Evolutionary conservation across 2,329 filamentous ascomycete species (phyloP), one percentile per base, ranked within the genome.

Genomic region (Epichloe typhina): DNA sequence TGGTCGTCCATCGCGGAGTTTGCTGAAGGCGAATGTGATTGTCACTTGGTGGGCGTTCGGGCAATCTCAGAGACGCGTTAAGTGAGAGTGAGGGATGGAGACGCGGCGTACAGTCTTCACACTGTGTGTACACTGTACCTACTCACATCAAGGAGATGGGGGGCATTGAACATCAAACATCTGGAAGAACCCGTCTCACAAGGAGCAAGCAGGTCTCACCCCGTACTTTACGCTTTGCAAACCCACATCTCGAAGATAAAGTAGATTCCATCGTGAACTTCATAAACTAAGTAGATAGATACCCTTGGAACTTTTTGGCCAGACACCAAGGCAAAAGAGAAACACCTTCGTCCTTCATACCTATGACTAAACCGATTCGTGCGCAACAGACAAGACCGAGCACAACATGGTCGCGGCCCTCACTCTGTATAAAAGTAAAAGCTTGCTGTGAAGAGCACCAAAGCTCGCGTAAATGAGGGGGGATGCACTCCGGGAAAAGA

Each of bases 1-100:
- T 57, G 56, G 44, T 59, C 58, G 4, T 57, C 47, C 61, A 66
- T 65, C 37, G 53, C 52, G 42, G 37, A 15, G 41, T 4, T 21
- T 21, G 21, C 23, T 52, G 44, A 17, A 39, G 33, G 7, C 46
- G 12, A 26, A 13, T n/a, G 43, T 26, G 31, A 47, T 36, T 36
- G 44, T 15, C n/a, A 21, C 35, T 47, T 21, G 17, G 35, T 23
- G 6, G 9, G 11, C 5, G 26, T 31, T 31, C 2, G 7, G 26
- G 26, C 7, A 7, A 26, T 31, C 26, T 8, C 7, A 31, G 40
- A 41, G 50, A 52, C 50, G 50, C 50, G 50, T 33, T 36, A 23
- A 45, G 46, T 43, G 45, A 31, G 33, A 21, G 13, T 31, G 26
- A 23, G 13, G 17, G 17, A 19, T 19, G 21, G 35, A 26, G 33